Base-by-base conservation (phyloP, 2,329 filamentous ascomycete genomes). In the Chalaropsis ovoidea region DNA sequence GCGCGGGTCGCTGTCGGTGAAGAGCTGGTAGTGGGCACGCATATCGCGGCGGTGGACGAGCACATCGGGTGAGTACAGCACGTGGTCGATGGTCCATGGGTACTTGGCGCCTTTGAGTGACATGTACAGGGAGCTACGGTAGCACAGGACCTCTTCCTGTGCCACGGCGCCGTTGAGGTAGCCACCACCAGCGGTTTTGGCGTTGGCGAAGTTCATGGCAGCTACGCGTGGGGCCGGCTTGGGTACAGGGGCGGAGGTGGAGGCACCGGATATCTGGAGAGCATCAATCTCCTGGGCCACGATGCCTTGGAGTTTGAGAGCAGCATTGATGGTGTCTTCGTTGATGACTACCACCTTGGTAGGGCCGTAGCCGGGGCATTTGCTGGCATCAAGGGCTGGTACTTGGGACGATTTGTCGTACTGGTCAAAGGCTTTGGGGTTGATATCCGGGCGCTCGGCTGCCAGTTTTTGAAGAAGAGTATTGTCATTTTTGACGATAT, bases 71-170 rank as follows among this genome's bases (percentile, higher is more conserved):
- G 82, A 81, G 73, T 87, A 87, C 42, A 88, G 73, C 77, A 81
- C 65, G 78, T 78, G 5, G 77, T 73, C 15, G 77, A 73, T 45
- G 27, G 74, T 74, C 67, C 83, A 76, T 0, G 83, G 83, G 71
- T 87, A 87, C 70, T 80, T 80, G 17, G 71, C 69, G 24, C 71
- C 69, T 66, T 77, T 74, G 0, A 84, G 74, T 22, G 79, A 80
- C 39, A 78, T 70, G 35, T 73, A 78, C 7, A 85, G 78, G 0
- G 81, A 81, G 58, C 79, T 83, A 54, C 86, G 81, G 71, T 84
- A 86, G 74, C 85, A 89, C 6, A 89, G 77, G 2, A 82, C 80
- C 75, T 89, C 86, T 74, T 89, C 86, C 72, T 89, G 86, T 0
- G 86, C 86, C 39, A 81, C 73, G 65, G 83, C 77, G 43, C 86